Evolutionary conservation across 768 basidiomycete genomes (phyloP), one percentile per base, ranked within the genome.

Genomic region (Pisolithus tinctorius): DNA sequence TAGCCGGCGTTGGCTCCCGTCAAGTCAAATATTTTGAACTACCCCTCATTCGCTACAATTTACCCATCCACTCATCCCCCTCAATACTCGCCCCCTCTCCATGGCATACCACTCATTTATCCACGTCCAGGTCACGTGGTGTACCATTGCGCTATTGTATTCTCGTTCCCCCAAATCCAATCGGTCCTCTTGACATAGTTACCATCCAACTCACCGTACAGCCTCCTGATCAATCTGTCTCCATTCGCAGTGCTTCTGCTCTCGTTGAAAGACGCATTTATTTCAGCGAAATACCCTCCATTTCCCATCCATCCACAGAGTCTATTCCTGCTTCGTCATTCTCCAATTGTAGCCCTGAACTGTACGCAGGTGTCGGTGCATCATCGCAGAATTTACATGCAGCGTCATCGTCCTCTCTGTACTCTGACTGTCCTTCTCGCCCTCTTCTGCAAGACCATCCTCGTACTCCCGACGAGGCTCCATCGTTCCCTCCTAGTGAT

Each of bases 161-260:
- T 44, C 71, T 77, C 53, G 58, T 74, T 0, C 84, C 87, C 27
- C 69, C 74, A 20, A 59, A 70, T 39, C 78, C 87, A 6, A 74
- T 88, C 47, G 88, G 86, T 20, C 88, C 88, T 25, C 72, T 79
- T 42, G 88, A 90, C 65, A 74, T 86, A 34, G 74, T 90, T 27
- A 78, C 86, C 49, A 75, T 87, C 51, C 76, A 80, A 13, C 70
- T 91, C 52, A 72, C 74, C 47, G 71, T 88, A 43, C 74, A 77
- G n/a, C 81, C 85, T 6, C 55, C 76, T 40, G 83, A 87, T 55
- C 66, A 74, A n/a, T 65, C 67, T 25, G 73, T 83, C 36, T 70
- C 74, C 37, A 73, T 89, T 51, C 83, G 82, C 42, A 79, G 77
- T 55, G 82, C 84, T 3, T 80, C 74, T 52, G 72, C 86, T 45